Evolutionary conservation across 352 stramenopile genomes (phyloP), one percentile per base, ranked within the genome.

Genomic region (Phytophthora capsici): DNA sequence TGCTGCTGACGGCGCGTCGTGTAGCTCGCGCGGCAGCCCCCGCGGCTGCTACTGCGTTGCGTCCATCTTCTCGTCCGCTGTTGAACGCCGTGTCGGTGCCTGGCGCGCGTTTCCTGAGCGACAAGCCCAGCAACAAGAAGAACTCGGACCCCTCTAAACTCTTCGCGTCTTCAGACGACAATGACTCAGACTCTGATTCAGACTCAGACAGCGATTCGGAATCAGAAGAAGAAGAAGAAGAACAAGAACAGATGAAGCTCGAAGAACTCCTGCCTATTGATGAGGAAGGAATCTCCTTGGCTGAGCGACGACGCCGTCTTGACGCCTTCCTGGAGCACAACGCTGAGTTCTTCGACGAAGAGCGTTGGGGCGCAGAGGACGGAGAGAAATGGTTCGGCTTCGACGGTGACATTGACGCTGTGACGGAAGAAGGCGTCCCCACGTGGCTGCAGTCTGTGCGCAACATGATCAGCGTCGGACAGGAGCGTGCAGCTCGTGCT

Each of bases 381-480:
- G 86, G 79, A 47, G 80, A 89, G 28, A 80, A 91, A 57, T 93
- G 85, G 85, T 79, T 89, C 61, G 87, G 87, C 7, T 95, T 95
- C 55, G 82, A 91, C 19, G 87, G 87, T 19, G 67, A 95, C 54
- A 67, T 94, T 6, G 87, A 94, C 51, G 85, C 74, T 20, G 70
- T 91, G 67, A 95, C 84, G 2, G 77, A 82, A 16, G 83, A 94
- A 17, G 87, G 87, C 47, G 86, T 92, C 17, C 85, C 87, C 20
- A 90, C 69, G 66, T 95, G 87, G 87, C 77, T 95, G 51, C 77
- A 93, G 70, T 91, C 87, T 0, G 81, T 93, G 50, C 87, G 87
- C 50, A 79, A 91, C 62, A 78, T 94, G 59, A 74, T 78, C 28
- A 79, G 53, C 32, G 81, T 91, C 37, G 73, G 86, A 53, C 54